Percentiles rank a stretch among this genome's conserved stretches.
Conservation (phyloP, 108 stramenopile species). For the Schizochytrium sp. region DNA sequence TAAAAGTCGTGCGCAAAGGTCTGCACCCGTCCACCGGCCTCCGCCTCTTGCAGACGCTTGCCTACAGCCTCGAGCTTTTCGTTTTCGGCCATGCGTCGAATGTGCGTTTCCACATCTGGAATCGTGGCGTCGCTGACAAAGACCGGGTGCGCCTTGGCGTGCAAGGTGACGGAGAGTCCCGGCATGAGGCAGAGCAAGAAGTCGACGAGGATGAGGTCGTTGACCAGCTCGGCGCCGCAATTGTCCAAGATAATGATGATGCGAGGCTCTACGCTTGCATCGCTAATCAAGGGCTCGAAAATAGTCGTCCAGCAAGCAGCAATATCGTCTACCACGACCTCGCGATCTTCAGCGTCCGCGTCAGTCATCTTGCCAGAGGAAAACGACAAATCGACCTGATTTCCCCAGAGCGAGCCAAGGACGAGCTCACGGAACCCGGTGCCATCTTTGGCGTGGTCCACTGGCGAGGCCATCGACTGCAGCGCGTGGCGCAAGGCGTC, state of each 20-base stretch:
- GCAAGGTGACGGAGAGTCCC: background rate
- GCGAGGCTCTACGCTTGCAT: background rate
- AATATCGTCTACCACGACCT: background rate
- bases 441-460: background rate
- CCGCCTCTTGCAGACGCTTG: background rate
- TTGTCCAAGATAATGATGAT: background rate
- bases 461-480: background rate
- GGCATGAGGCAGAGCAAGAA: background rate
- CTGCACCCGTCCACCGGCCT: background rate
- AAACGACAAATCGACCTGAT: background rate
- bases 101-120: background rate
- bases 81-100: background rate
- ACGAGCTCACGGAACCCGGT: background rate
- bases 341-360: background rate
- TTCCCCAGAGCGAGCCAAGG: background rate
- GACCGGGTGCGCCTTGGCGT: background rate
- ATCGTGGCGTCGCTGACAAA: background rate
- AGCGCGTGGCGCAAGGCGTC: background rate
- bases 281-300: background rate
- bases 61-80: background rate
- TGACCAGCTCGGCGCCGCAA: constrained; percentile 1
- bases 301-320: background rate
- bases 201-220: background rate
- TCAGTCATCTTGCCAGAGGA: background rate
- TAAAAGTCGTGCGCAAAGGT: background rate